phyloP scores from a whole-genome alignment of 257 asterid species.

The Nemophila menziesii region DNA sequence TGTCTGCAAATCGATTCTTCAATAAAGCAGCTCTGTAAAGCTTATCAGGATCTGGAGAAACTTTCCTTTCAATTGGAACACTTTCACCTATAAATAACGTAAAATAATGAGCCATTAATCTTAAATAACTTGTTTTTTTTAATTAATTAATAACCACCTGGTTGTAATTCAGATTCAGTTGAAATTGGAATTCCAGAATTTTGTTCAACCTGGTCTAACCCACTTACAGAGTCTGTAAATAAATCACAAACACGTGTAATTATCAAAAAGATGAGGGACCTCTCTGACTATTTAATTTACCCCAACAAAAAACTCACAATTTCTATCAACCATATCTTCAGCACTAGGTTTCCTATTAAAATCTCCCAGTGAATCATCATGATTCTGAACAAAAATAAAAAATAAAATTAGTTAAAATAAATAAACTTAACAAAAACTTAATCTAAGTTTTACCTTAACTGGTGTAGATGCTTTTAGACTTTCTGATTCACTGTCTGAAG shows the following conservation, averaged over 20 bases:
- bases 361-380: slow-evolving; percentile 19
- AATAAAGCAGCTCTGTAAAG: slow-evolving; percentile 74
- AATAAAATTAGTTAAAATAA: too few species aligned
- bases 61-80: slow-evolving; percentile 44
- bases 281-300: background rate
- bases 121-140: slow-evolving; percentile 7
- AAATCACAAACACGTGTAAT: slow-evolving; percentile 1
- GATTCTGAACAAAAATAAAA: slow-evolving; percentile 29
- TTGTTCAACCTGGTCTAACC: slow-evolving; percentile 50
- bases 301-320: slow-evolving; percentile 34
- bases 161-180: slow-evolving; percentile 47
- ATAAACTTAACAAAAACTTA: background rate
- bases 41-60: slow-evolving; percentile 76
- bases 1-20: slow-evolving; percentile 68
- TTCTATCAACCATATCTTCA: slow-evolving; percentile 29
- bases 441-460: slow-evolving; percentile 6
- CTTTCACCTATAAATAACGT: slow-evolving; percentile 51
- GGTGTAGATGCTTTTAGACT: slow-evolving; percentile 29
- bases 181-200: slow-evolving; percentile 37
- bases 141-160: slow-evolving; percentile 38
- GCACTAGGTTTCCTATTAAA: slow-evolving; percentile 21
- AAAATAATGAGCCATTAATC: slow-evolving; percentile 1
- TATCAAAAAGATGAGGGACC: background rate
- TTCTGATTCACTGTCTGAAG: slow-evolving; percentile 39
- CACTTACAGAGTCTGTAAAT: slow-evolving; percentile 51